Evolutionary conservation across 1,284 basidiomycete genomes (phyloP), one percentile per base, ranked within the genome.

Genomic region (Chalciporus sp.): DNA sequence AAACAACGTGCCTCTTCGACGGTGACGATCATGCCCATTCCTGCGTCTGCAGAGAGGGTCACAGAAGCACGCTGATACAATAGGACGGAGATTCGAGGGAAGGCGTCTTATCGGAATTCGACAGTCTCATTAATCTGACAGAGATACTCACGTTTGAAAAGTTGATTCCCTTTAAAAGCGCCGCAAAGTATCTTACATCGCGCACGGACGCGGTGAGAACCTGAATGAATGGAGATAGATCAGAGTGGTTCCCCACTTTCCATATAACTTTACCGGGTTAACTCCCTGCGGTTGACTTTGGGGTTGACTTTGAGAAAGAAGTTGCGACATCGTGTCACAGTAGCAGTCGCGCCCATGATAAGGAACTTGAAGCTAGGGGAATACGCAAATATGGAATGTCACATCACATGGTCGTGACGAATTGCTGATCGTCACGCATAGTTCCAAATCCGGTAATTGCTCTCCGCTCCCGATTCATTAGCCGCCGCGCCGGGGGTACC

Each of bases 1-100:
- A 95, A 74, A 1, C 88, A 86, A 44, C 87, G 81, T 5, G 90
- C 85, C 67, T 95, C 92, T 73, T 97, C 93, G 10, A 94, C 93
- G n/a, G 84, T 83, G 28, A 96, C 81, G n/a, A 84, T 83, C 57
- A 97, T 73, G 1, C 93, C 94, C 29, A 97, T 70, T 2, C 92
- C 94, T 20, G 79, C 77, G 39, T 80, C 74, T 4, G 66, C 57
- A 19, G 84, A 82, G 12, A 94, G 79, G 8, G 82, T 85, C 49
- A 96, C 76, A 1, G 84, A 87, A n/a, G 91, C 94, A 61, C 86
- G 84, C 91, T 95, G 58, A 28, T 29, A 40, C 50, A 27, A 47
- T 44, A 28, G 29, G 47, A 42, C 44, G 28, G 29, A 27, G 9
- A 44, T 57, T 16, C 14, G 23, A 53, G 14, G 16, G 16, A 35